These are phyloP conservation scores for Vitellaria paradoxa DNA, from an alignment of 179 eudicot genomes.

Conservation along the genomic window DNA sequence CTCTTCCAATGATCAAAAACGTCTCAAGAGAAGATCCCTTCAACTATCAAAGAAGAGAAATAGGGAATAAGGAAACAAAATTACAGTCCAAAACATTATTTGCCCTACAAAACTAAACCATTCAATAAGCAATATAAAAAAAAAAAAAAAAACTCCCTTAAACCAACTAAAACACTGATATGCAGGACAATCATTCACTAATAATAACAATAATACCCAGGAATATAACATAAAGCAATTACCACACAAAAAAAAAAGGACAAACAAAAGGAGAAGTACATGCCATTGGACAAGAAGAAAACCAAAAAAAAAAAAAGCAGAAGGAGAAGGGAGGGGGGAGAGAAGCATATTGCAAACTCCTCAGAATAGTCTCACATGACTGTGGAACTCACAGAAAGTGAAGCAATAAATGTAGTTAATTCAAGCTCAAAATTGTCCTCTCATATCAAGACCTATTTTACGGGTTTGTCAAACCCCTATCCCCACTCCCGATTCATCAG, in stretches of 20 bases:
- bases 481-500: background rate
- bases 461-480: background rate
- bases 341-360: background rate
- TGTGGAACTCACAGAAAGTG: background rate
- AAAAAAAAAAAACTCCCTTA: background rate
- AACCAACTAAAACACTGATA: background rate
- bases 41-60: slow-evolving; percentile 37
- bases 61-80: slow-evolving; percentile 7
- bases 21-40: slow-evolving; percentile 80
- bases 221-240: background rate
- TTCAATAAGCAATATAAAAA: background rate
- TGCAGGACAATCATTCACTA: background rate
- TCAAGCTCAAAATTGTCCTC: background rate
- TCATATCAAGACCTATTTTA: background rate
- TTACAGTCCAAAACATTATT: background rate
- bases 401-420: background rate
- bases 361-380: background rate
- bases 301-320: background rate
- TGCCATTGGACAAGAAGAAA: background rate
- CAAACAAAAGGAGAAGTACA: too few relatives aligned
- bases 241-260: too few relatives aligned
- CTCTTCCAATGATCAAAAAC: slow-evolving; percentile 82
- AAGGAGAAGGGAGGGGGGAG: too few relatives aligned
- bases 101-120: background rate
- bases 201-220: background rate